phyloP scores from a whole-genome alignment of 345 rosid species.

The Anacardium occidentale region DNA sequence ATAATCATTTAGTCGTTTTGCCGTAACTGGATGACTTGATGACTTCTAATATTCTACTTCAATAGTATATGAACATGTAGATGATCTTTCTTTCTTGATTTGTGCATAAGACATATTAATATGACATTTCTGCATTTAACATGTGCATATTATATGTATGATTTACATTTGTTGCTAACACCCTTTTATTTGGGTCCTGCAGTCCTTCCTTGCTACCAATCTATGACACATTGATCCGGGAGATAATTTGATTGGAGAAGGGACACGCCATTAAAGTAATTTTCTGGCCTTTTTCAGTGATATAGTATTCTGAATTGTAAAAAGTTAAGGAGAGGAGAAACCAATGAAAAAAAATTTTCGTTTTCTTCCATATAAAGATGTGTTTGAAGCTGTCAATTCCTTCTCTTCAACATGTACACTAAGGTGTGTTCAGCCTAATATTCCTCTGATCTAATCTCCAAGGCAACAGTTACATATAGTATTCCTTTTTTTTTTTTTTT shows the following conservation, averaged over 20 bases:
- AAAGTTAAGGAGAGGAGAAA: constrained; percentile 30
- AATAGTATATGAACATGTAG: neutral
- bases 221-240: constrained; percentile 30
- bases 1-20: neutral
- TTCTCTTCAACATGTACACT: constrained; percentile 32
- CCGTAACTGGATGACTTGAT: neutral
- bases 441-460: neutral
- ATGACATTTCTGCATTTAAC: neutral
- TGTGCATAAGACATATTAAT: neutral
- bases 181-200: constrained; percentile 15
- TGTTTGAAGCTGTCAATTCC: constrained; percentile 28
- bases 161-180: constrained; percentile 8
- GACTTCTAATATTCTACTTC: neutral
- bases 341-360: constrained; percentile 26
- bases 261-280: constrained; percentile 24
- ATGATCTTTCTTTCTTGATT: neutral
- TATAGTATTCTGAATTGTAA: constrained; percentile 37
- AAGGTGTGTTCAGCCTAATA: constrained; percentile 19
- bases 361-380: constrained; percentile 27
- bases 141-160: neutral
- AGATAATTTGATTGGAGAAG: constrained; percentile 10
- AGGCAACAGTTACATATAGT: too few species aligned
- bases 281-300: constrained; percentile 32
- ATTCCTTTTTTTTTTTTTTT: too few species aligned
- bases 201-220: constrained; percentile 58